Base-by-base conservation (phyloP, 345 rosid species). In the Salix purpurea region DNA sequence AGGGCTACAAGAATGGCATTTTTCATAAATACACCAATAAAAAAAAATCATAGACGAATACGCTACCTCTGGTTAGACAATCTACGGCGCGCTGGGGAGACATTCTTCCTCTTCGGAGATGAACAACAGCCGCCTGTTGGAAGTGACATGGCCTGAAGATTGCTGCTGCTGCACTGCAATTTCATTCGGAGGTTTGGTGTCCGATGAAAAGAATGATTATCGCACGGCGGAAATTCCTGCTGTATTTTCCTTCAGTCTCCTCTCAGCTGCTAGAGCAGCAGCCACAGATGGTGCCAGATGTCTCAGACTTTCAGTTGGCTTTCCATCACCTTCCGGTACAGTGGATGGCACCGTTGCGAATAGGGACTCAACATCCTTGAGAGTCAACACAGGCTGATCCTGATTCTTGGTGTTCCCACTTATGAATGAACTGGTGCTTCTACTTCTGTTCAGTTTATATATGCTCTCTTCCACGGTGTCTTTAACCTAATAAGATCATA, bases 401-500 rank as follows among this genome's bases (percentile, higher is more conserved):
- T 91, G 96, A 78, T 93, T 95, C 85, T 89, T 95, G 42, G 96
- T 89, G 84, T 87, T 95, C 75, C 97, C 93, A 58, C 94, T 92
- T 73, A 89, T 85, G 85, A 89, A 87, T 24, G 92, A 81, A 77
- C 77, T 89, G 16, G 78, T 78, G 72, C 84, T 86, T 87, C 90
- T 87, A 78, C 93, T 94, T 83, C 87, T 91, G 88, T 90, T 95
- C 83, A 95, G 88, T 78, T 95, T 89, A 82, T 89, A 87, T 77
- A 95, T 89, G 85, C 99, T 90, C 87, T 93, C 97, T 89, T 95
- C 99, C 75, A 95, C 99, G 0, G 97, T 95, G 69, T 84, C 80
- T 44, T 89, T 89, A 61, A 95, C 91, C 99, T 95, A 74, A 70
- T 60, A 42, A 11, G 1, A 79, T 71, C 72, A 54, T 23, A 19